Evolutionary conservation across 208 protist species (phyloP).

Genomic region (Borovskyia barvae): DNA sequence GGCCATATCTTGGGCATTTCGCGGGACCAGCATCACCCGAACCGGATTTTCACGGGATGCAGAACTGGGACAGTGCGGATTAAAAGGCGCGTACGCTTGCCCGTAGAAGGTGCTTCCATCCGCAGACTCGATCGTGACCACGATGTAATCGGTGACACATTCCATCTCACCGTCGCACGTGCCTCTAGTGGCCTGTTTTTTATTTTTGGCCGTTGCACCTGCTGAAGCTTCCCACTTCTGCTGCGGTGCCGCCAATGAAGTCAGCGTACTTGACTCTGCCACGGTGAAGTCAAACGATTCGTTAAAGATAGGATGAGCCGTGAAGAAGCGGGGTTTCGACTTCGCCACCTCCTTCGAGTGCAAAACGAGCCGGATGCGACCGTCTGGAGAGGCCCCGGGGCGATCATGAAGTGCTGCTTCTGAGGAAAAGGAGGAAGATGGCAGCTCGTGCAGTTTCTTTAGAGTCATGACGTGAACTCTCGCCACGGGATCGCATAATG

Average conservation of each 20-base stretch:
- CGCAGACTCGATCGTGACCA: slow-evolving; percentile 54
- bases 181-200: slow-evolving; percentile 1
- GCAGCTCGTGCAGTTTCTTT: slow-evolving; percentile 27
- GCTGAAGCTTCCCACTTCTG: neutral
- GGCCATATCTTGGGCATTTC: slow-evolving; percentile 50
- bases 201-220: neutral
- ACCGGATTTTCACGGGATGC: slow-evolving; percentile 29
- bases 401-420: too few relatives aligned
- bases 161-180: neutral
- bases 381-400: neutral
- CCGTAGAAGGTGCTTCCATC: slow-evolving; percentile 42
- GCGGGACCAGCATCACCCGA: slow-evolving; percentile 79
- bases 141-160: slow-evolving; percentile 47
- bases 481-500: slow-evolving; percentile 75
- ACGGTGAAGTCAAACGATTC: slow-evolving; percentile 51
- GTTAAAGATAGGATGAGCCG: slow-evolving; percentile 44
- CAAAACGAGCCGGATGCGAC: slow-evolving; percentile 25
- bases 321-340: slow-evolving; percentile 48
- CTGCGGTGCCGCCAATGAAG: slow-evolving; percentile 22
- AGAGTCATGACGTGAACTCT: slow-evolving; percentile 66
- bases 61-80: slow-evolving; percentile 52
- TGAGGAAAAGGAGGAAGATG: neutral
- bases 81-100: slow-evolving; percentile 76
- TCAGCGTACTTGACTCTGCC: slow-evolving; percentile 35
- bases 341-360: slow-evolving; percentile 38